Conservation (phyloP, 495 filamentous ascomycete genomes). For the Elasticomyces elasticus region DNA sequence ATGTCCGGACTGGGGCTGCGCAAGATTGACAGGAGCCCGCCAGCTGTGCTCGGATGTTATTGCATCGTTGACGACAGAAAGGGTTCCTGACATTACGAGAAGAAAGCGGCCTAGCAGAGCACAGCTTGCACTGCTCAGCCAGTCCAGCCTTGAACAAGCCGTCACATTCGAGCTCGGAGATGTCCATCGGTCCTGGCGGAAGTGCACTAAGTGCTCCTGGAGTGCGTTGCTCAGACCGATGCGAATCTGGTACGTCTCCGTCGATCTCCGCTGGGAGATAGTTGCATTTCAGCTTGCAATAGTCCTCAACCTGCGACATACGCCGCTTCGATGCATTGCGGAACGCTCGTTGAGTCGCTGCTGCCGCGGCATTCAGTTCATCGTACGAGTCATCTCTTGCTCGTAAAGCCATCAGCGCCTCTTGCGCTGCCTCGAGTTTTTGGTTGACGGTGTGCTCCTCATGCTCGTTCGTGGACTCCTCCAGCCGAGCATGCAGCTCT, state of each 20-base stretch:
- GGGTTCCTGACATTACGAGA: not conserved
- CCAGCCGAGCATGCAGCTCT: slow-evolving; percentile 1
- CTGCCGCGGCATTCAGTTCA: not conserved
- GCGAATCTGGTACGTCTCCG: slow-evolving; percentile 26
- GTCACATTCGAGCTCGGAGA: not conserved
- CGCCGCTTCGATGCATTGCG: not conserved
- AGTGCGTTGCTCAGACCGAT: slow-evolving; percentile 27
- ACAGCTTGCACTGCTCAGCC: slow-evolving; percentile 5
- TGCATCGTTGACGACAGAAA: not conserved
- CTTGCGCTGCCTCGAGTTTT: slow-evolving; percentile 2
- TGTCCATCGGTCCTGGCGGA: not conserved
- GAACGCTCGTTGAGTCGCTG: not conserved
- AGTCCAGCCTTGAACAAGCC: slow-evolving; percentile 8
- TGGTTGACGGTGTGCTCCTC: not conserved
- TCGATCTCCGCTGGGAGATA: slow-evolving; percentile 15
- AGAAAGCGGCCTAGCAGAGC: not conserved
- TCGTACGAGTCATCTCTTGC: not conserved
- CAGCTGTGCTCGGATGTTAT: not conserved
- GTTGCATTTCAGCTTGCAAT: slow-evolving; percentile 15
- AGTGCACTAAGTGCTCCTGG: slow-evolving; percentile 22
- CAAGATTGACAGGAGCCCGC: slow-evolving; percentile 12
- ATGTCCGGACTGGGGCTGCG: not conserved
- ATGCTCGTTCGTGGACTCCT: not conserved
- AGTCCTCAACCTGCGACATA: slow-evolving; percentile 1
- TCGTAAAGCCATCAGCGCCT: not conserved